Base-by-base conservation (phyloP, 1,139 yeast species). In the Pichia sp. region DNA sequence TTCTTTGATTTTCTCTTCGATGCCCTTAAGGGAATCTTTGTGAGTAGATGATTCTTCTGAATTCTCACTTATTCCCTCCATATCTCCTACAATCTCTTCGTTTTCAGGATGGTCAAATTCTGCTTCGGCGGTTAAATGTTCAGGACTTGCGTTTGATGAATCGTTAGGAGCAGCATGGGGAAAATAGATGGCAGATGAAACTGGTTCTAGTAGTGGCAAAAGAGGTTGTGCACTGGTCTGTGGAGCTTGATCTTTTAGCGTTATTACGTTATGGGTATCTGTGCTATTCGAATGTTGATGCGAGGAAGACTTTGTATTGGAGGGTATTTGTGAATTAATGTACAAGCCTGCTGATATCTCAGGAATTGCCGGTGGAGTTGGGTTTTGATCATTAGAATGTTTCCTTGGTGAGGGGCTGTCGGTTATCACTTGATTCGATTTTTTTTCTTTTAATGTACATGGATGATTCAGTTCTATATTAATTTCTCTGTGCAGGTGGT, bases 171-270 rank as follows among this genome's bases (percentile, higher is more conserved):
- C 73, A 0, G 73, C 78, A 64, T 84, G 89, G 2, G 89, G 89
- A 55, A 82, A 77, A 64, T 84, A 84, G 0, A 87, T 83, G 0
- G 89, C 89, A 2, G 85, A 80, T 1, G 87, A 79, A 0, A 83
- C 80, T 1, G 85, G 84, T 55, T 80, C 81, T 51, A 75, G 61
- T 0, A 60, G 51, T 6, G 58, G 58, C 16, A 55, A 24, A 1
- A 49, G 17, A n/a, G 38, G 20, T 4, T 36, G 42, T 17, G 42
- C 3, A 30, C 17, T 12, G 38, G 12, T 31, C 12, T 31, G 34
- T 12, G 9, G 34, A 9, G 34, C 12, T 12, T 31, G 34, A 31
- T 31, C 12, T 31, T 31, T 8, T 31, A 9, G 34, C 12, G 34
- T 31, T 31, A 31, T 31, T 31, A 8, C 34, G 12, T 31, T 31